Conservation (phyloP, 345 rosid genomes). For the Citrus inodora region DNA sequence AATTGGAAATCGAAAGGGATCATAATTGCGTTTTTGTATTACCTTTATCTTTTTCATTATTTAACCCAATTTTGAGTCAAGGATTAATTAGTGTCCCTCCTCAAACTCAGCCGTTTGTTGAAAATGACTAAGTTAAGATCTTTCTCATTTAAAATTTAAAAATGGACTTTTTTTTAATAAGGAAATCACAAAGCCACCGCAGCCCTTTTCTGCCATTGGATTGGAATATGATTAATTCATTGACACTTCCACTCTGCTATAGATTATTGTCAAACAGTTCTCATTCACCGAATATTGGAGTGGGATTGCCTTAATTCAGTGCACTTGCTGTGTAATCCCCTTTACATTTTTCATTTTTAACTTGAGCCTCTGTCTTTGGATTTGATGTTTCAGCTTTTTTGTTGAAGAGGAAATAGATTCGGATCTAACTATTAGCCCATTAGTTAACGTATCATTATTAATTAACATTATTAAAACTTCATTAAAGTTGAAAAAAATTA, state of each 20-base stretch:
- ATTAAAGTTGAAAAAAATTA: neutral
- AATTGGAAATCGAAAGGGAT: no score
- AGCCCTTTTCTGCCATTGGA: neutral
- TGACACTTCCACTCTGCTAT: neutral
- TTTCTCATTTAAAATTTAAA: neutral
- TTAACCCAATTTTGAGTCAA: neutral
- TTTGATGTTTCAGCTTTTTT: neutral
- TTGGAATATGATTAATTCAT: neutral
- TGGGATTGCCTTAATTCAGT: neutral
- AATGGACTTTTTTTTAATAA: no score
- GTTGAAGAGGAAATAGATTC: slow-evolving; percentile 1
- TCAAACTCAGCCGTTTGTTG: neutral
- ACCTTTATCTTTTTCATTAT: neutral
- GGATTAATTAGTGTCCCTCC: no score
- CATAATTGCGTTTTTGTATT: neutral
- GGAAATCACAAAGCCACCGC: neutral
- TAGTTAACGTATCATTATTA: neutral
- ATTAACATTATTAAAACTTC: neutral
- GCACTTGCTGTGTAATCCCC: neutral
- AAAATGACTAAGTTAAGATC: neutral
- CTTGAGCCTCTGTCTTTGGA: neutral
- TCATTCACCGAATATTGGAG: neutral
- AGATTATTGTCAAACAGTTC: neutral
- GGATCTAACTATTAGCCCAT: neutral
- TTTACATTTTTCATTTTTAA: neutral